Base-by-base conservation (phyloP, 805 yeast species). In the Dipodascopsis tothii region DNA sequence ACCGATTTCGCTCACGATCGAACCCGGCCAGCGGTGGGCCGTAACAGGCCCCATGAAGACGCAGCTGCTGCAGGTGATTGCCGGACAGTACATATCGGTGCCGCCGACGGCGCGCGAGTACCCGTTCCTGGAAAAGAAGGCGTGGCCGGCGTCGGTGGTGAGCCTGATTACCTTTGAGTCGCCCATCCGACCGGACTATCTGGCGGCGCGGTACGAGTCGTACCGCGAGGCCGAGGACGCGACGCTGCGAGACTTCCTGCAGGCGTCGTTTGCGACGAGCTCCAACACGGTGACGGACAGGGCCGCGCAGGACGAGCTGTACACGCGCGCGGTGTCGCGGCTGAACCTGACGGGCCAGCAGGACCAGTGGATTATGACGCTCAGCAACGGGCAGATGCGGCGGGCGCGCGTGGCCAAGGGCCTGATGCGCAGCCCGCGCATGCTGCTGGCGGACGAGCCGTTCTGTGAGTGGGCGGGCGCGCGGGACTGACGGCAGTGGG, bases 321-420 rank as follows among this genome's bases (percentile, higher is more conserved):
- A 75, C 37, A 14, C 9, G 11, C 30, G 30, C 14, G 14, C 30
- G 9, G 30, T 25, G 9, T 25, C 30, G 14, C 30, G 30, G 11
- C 14, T 25, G 30, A 14, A 14, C 14, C 30, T 25, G 9, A 9
- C 30, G 14, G 14, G 14, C 14, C 35, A 39, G 39, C 40, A 39
- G 42, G 71, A 77, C 43, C 74, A 85, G 46, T 90, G 94, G 86
- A 76, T 84, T 27, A 84, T 85, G 60, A 84, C 90, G 0, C 67
- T 92, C 35, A 84, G 95, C 61, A 92, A 92, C 61, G 98, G 98
- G 0, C 98, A 92, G 62, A 78, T 84, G 60, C 72, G 98, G 55
- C 70, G 98, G 40, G 95, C 96, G 0, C 71, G 96, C 48, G 65
- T 92, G 21, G 97, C 96, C 0, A 73, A 75, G 48, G 78, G 87